Evolutionary conservation across 352 stramenopile species (phyloP), one percentile per base, ranked within the genome.

Genomic region (Globisporangium nodosum): DNA sequence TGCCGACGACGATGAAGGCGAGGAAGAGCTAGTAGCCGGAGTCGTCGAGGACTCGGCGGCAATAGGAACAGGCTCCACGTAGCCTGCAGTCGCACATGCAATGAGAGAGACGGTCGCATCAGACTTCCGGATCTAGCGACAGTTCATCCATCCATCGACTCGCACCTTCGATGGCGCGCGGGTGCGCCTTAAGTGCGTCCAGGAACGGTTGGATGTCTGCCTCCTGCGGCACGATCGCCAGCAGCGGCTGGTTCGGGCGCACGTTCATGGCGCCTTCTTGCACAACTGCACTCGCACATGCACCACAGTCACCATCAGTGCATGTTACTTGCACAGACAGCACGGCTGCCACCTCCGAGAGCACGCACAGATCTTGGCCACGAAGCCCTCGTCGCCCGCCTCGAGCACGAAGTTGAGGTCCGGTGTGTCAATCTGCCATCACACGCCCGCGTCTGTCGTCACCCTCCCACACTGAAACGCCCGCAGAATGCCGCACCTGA

Each of bases 331-430:
- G 54, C 11, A 58, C n/a, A 51, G 33, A 13, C 30, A 40, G 35
- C 35, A 6, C 37, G 11, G 37, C 13, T 12, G 12, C 37, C 37
- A 55, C 30, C 55, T 43, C 4, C 54, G 31, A 35, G n/a, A 1
- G 40, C 33, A 60, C 40, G 54, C n/a, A 59, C 52, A 59, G 30
- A 58, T 65, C 27, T 48, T 83, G 21, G 85, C 85, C 37, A 95
- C 68, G 59, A 81, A 90, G 43, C 85, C 85, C 52, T 88, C 80
- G 61, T 95, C 85, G 20, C 85, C 85, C 35, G 79, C 69, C 57
- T 95, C 83, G 31, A 95, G 67, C 64, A 82, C 74, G 48, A 95
- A 90, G 47, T 73, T 76, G 49, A 95, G 66, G 59, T 95, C 85
- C 6, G 85, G 85, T 37, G 85, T 95, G 57, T 95, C 85, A 56